Base-by-base conservation (phyloP, 108 stramenopile genomes). In the Stephanodiscus minutulus region DNA sequence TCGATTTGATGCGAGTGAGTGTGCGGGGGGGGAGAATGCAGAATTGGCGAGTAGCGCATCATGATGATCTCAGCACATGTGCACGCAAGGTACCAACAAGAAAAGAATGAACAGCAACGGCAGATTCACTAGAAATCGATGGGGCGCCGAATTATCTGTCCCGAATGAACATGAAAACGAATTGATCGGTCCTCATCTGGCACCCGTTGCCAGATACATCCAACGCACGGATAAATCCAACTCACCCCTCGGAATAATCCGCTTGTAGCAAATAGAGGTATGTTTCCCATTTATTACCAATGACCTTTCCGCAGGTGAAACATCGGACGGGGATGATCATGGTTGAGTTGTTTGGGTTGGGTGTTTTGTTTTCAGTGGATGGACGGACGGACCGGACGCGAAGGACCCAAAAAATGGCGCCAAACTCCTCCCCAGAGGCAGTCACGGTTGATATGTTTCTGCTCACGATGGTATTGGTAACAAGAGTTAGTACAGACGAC, bases 271-370 rank as follows among this genome's bases (percentile, higher is more conserved):
- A 77, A 76, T 92, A 85, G 24, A 98, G 76, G 82, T 99, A 99
- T 1, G 96, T 96, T 77, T 99, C 98, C 95, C 97, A 99, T 87
- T 99, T 99, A 85, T 99, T 99, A 3, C 93, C 96, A 72, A 99
- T 96, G 36, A 98, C 97, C 79, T 98, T 98, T 46, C 98, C 98
- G 82, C 99, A 99, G 7, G 99, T 98, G 86, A 99, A 99, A 85
- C 98, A 99, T 69, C 98, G 92, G 41, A 99, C 98, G 11, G 99
- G 98, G 66, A 99, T 99, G 71, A 99, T 99, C 99, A 99, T 99
- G 37, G n/a, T 76, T 46, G 15, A 28, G 31, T 33, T n/a, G n/a
- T 33, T 33, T 33, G 31, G 5, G 31, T 33, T 33, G 31, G 31
- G n/a, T n/a, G n/a, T n/a, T 48, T 6, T 48, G 2, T 48, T 48